A percentile compares a stretch with the other conserved stretches of the same genome.
Evolutionary conservation across 805 yeast species (phyloP).

Genomic region (Barnettozyma populi): DNA sequence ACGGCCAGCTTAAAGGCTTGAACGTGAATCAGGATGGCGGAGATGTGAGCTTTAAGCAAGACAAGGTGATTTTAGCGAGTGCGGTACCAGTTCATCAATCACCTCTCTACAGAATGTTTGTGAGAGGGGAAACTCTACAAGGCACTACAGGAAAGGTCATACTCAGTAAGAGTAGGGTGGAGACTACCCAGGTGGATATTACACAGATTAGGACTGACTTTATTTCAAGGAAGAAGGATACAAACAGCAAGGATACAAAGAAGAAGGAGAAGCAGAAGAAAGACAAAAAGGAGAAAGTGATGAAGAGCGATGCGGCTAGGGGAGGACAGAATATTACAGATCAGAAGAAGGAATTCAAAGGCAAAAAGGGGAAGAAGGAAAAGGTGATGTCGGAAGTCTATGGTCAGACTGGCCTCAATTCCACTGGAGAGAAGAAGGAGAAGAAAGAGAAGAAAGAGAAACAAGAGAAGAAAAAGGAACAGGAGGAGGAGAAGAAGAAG

Average conservation of each 20-base stretch:
- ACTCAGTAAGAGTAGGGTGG: not conserved
- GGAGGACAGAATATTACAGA: slow-evolving; percentile 1
- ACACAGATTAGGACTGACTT: slow-evolving; percentile 14
- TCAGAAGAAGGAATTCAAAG: slow-evolving; percentile 22
- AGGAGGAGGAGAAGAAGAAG: slow-evolving; percentile 27
- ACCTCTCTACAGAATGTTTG: slow-evolving; percentile 82
- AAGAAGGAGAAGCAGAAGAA: slow-evolving; percentile 19
- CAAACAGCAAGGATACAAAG: slow-evolving; percentile 13
- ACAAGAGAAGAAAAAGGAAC: slow-evolving; percentile 22
- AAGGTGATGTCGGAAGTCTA: not conserved
- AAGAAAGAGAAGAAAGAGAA: slow-evolving; percentile 29
- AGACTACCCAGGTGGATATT: slow-evolving; percentile 5
- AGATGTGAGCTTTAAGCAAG: slow-evolving; percentile 49
- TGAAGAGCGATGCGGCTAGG: not conserved
- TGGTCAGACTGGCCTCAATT: not conserved
- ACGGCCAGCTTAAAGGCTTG: slow-evolving; percentile 79
- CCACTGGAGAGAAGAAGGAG: slow-evolving; percentile 7
- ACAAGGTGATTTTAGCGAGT: slow-evolving; percentile 40
- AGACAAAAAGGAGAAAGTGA: slow-evolving; percentile 7
- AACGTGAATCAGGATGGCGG: slow-evolving; percentile 41
- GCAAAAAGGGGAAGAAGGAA: slow-evolving; percentile 21
- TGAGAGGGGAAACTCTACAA: slow-evolving; percentile 74
- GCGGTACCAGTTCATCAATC: slow-evolving; percentile 49
- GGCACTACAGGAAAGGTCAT: slow-evolving; percentile 59
- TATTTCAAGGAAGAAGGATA: slow-evolving; percentile 10